Evolutionary conservation across 768 basidiomycete species (phyloP).

Genomic region (Boletellus emodensis): DNA sequence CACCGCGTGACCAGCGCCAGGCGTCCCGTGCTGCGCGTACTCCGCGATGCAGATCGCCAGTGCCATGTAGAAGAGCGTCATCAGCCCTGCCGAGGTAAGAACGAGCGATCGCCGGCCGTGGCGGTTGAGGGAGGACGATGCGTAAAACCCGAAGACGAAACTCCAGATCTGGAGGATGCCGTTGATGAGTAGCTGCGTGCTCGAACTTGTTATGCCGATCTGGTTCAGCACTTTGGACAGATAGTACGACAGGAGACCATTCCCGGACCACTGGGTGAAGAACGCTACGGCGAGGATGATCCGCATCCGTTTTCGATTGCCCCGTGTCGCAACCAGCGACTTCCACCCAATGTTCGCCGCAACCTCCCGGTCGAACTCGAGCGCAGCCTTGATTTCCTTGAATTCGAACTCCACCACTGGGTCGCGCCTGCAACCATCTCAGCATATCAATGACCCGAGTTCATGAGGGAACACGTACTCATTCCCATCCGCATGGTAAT

Average conservation of each 20-base stretch:
- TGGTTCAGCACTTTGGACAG: slow-evolving; percentile 65
- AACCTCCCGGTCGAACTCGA: slow-evolving; percentile 62
- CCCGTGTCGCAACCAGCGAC: slow-evolving; percentile 59
- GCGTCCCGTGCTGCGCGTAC: slow-evolving; percentile 41
- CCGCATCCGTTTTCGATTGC: slow-evolving; percentile 65
- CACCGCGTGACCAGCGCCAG: slow-evolving; percentile 47
- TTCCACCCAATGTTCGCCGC: slow-evolving; percentile 63
- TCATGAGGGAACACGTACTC: slow-evolving; percentile 33
- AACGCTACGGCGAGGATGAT: slow-evolving; percentile 64
- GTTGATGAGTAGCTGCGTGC: slow-evolving; percentile 59
- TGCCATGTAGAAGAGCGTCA: slow-evolving; percentile 61
- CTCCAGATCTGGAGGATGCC: slow-evolving; percentile 52
- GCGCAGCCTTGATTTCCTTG: slow-evolving; percentile 75
- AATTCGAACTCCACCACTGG: slow-evolving; percentile 71
- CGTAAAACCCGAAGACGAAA: slow-evolving; percentile 11
- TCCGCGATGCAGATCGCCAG: slow-evolving; percentile 64
- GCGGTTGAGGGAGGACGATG: slow-evolving; percentile 43
- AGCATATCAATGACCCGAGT: background rate
- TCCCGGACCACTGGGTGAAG: slow-evolving; percentile 77
- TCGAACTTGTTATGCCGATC: slow-evolving; percentile 54
- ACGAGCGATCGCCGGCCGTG: slow-evolving; percentile 65
- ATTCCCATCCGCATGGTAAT: slow-evolving; percentile 81
- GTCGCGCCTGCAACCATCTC: slow-evolving; percentile 40
- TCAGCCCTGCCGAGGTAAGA: slow-evolving; percentile 52
- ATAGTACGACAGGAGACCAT: slow-evolving; percentile 70